phyloP scores from a whole-genome alignment of 345 rosid genomes.

The Raphanus sativus region DNA sequence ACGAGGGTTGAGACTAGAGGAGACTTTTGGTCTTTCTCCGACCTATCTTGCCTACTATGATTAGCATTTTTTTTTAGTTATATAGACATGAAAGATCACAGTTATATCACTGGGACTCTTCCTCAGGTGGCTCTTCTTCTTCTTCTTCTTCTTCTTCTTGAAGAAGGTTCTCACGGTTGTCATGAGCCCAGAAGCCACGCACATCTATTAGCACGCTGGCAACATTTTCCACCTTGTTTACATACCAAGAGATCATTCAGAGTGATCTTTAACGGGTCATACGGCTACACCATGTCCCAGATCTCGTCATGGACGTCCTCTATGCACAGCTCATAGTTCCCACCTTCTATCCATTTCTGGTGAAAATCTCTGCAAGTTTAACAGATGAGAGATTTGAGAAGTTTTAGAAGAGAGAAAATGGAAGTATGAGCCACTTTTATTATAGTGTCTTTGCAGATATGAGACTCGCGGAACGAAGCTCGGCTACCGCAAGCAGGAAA shows the following conservation, averaged over 20 bases:
- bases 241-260: conserved; percentile 75
- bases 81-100: conserved; percentile 10
- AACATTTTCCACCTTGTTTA: conserved; percentile 93
- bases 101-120: conserved; percentile 40
- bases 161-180: conserved; percentile 95
- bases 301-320: conserved; percentile 98
- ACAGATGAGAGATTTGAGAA: conserved; percentile 1
- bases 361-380: conserved; percentile 78
- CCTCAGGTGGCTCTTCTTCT: conserved; percentile 87
- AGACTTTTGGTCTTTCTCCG: conserved; percentile 4
- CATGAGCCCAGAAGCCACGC: conserved; percentile 99
- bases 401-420: background rate
- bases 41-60: background rate
- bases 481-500: conserved; percentile 75
- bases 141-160: conserved; percentile 99
- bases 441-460: conserved; percentile 52
- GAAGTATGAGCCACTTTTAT: background rate
- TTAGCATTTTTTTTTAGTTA: conserved; percentile 6
- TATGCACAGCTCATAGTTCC: conserved; percentile 92
- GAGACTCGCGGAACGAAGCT: conserved; percentile 75
- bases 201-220: conserved; percentile 98
- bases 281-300: conserved; percentile 99
- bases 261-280: conserved; percentile 70
- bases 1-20: conserved; percentile 9
- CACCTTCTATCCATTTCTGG: conserved; percentile 98